Percentiles rank a stretch among this genome's conserved stretches.
Evolutionary conservation across 805 yeast genomes (phyloP).

Genomic region (Zygotorulaspora chibaensis): DNA sequence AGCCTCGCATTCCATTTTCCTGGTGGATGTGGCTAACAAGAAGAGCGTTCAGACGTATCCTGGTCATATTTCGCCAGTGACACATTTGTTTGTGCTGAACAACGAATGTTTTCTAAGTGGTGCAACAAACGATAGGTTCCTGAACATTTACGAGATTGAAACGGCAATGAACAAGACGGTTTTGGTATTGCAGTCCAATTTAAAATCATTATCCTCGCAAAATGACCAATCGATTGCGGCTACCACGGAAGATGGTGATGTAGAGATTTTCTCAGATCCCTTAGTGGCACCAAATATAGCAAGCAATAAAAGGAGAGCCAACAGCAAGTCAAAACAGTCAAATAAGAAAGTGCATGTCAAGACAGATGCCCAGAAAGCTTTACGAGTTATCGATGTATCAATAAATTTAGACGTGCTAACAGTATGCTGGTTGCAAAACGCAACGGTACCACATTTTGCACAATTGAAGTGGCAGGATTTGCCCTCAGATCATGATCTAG

Average conservation of each 20-base stretch:
- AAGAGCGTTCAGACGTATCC: slow-evolving; percentile 53
- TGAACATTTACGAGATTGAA: slow-evolving; percentile 54
- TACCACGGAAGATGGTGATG: slow-evolving; percentile 67
- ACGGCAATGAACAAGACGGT: slow-evolving; percentile 46
- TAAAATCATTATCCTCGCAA: slow-evolving; percentile 40
- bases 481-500: slow-evolving; percentile 7
- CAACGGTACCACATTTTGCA: slow-evolving; percentile 54
- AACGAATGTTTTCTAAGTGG: slow-evolving; percentile 55
- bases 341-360: slow-evolving; percentile 37
- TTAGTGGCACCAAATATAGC: slow-evolving; percentile 25
- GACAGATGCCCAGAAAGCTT: neutral
- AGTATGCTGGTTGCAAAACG: slow-evolving; percentile 60
- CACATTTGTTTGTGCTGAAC: slow-evolving; percentile 39
- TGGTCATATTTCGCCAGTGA: slow-evolving; percentile 70
- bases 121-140: slow-evolving; percentile 76
- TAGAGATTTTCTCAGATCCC: slow-evolving; percentile 69
- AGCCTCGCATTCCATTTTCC: slow-evolving; percentile 63
- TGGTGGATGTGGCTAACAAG: slow-evolving; percentile 42
- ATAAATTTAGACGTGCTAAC: slow-evolving; percentile 38
- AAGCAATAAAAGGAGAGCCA: slow-evolving; percentile 44
- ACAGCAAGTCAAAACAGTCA: slow-evolving; percentile 47
- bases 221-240: slow-evolving; percentile 38
- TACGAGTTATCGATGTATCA: slow-evolving; percentile 30
- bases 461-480: slow-evolving; percentile 37
- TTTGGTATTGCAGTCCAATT: slow-evolving; percentile 65